Percentiles rank a stretch among this genome's conserved stretches.
Conservation (phyloP, 495 filamentous ascomycete genomes). For the Penicillium goetzii region DNA sequence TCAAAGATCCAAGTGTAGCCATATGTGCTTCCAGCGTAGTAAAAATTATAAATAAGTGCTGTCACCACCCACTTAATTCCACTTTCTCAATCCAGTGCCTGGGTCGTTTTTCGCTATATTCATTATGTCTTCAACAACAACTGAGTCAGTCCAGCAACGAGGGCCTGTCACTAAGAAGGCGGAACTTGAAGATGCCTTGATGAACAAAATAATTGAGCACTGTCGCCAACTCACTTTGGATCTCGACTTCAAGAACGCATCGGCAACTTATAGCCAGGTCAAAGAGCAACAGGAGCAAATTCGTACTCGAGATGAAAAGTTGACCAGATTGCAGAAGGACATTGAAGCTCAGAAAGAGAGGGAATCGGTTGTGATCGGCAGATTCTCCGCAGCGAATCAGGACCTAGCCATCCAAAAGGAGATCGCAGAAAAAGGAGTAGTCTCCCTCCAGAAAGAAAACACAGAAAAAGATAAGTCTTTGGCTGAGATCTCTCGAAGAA, state of each 20-base stretch:
- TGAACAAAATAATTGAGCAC: not conserved
- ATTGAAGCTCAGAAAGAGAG: constrained; percentile 2
- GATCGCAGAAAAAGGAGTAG: not conserved
- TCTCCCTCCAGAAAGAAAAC: not conserved
- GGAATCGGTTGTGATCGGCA: not conserved
- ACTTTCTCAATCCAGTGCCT: constrained; percentile 1
- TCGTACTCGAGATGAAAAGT: constrained; percentile 2
- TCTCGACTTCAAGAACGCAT: constrained; percentile 10
- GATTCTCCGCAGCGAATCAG: constrained; percentile 1
- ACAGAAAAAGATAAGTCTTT: constrained; percentile 3
- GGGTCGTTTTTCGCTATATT: not conserved
- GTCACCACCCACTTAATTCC: not conserved
- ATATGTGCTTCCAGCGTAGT: not conserved
- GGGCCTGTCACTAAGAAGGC: constrained; percentile 1
- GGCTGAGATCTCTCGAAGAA: constrained; percentile 3
- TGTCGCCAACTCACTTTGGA: constrained; percentile 2
- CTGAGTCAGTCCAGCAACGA: not conserved
- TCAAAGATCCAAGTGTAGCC: not conserved
- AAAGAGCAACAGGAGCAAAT: constrained; percentile 9
- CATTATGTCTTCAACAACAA: not conserved
- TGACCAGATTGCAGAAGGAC: not conserved
- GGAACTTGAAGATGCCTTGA: not conserved
- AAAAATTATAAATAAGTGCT: constrained; percentile 3
- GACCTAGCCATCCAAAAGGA: constrained; percentile 1
- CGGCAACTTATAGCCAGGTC: constrained; percentile 9